Evolutionary conservation across 2,329 filamentous ascomycete genomes (phyloP).

Genomic region (Fusarium metavorans): DNA sequence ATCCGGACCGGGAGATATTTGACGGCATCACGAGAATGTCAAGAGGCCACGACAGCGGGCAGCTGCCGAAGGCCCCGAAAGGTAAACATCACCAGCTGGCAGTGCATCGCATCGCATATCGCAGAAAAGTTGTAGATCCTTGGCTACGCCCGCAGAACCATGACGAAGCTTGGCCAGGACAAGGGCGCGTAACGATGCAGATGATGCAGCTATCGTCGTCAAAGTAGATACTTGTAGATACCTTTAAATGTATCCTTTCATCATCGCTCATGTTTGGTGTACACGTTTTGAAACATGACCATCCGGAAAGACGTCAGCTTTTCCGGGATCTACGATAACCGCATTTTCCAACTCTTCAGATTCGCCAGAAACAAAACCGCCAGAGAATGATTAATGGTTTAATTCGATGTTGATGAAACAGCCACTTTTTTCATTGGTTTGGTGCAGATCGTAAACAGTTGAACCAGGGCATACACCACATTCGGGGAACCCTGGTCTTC

Average conservation of each 20-base stretch:
- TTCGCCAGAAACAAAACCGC: not conserved
- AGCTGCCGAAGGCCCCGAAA: not conserved
- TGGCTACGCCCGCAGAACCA: not conserved
- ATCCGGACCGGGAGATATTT: not conserved
- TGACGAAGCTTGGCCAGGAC: not conserved
- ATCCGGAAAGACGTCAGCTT: conserved; percentile 27
- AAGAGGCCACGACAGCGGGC: not conserved
- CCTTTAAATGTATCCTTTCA: conserved; percentile 4
- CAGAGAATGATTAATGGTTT: not conserved
- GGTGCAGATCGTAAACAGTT: not conserved
- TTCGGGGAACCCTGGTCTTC: not conserved
- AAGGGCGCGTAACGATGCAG: not conserved
- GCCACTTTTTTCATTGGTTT: not conserved
- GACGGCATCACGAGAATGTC: not conserved
- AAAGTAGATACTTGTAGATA: conserved; percentile 3
- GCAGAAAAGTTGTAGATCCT: not conserved
- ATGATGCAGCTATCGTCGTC: not conserved
- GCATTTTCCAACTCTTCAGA: not conserved
- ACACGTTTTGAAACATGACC: conserved; percentile 31
- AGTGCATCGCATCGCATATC: not conserved
- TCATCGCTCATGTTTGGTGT: not conserved
- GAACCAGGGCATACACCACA: not conserved
- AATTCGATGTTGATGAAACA: conserved; percentile 24
- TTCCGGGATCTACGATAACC: conserved; percentile 31
- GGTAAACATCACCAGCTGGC: not conserved